These are phyloP conservation scores for Spirogloea muscicola DNA, from an alignment of 139 green algal genomes.

Conservation along the genomic window DNA sequence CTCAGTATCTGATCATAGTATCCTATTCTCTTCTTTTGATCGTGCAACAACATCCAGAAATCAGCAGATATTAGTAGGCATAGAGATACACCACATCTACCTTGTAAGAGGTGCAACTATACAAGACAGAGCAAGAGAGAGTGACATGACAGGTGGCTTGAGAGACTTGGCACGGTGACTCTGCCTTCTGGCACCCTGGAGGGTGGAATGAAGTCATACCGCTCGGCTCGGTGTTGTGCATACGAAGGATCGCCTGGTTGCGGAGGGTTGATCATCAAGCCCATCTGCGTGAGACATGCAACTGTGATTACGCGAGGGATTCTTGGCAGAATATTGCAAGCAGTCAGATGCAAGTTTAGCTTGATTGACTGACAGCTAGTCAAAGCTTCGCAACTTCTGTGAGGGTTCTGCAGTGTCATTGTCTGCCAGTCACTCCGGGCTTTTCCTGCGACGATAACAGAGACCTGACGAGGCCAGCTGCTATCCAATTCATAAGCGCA, in stretches of 20 bases:
- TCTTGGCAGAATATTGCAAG: no score
- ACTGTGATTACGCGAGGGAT: no score
- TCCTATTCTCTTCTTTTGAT: neutral
- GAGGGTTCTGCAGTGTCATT: neutral
- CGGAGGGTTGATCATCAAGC: slow-evolving; percentile 86
- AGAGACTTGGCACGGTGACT: neutral
- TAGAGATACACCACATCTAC: neutral
- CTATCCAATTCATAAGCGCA: neutral
- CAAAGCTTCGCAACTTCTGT: neutral
- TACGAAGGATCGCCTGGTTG: slow-evolving; percentile 76
- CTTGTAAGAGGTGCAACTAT: neutral
- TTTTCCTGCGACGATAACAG: neutral
- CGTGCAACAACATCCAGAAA: no score
- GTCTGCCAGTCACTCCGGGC: neutral
- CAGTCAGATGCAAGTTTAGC: no score
- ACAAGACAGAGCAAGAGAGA: neutral
- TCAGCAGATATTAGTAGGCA: neutral
- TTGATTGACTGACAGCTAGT: neutral
- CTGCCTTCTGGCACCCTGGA: neutral
- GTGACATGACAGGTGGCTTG: neutral
- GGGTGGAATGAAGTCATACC: neutral
- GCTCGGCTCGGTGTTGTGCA: slow-evolving; percentile 60
- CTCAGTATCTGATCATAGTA: neutral
- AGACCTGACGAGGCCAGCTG: neutral
- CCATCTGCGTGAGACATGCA: no score